Percentiles rank a stretch among this genome's conserved stretches.
phyloP scores from a whole-genome alignment of 805 yeast species.

The Zygotorulaspora danielsina region DNA sequence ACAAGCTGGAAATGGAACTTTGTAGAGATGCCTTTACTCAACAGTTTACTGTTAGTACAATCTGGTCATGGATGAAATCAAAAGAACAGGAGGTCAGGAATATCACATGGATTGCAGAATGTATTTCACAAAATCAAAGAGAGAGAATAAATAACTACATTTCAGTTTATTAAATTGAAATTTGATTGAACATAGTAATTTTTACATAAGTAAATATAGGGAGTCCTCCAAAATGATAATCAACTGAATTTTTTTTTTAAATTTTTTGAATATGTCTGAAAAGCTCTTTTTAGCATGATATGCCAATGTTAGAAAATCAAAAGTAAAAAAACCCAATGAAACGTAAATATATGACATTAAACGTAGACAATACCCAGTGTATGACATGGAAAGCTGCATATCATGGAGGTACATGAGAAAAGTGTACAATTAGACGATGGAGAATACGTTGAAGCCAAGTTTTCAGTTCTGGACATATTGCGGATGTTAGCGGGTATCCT shows the following conservation, averaged over 20 bases:
- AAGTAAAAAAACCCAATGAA: too few relatives aligned
- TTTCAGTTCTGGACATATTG: constrained; percentile 16
- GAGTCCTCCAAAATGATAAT: background rate
- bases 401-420: too few relatives aligned
- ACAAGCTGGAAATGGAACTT: constrained; percentile 84
- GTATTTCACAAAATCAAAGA: constrained; percentile 97
- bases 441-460: constrained; percentile 12
- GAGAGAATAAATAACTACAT: constrained; percentile 89
- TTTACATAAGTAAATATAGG: background rate
- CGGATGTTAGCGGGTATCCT: constrained; percentile 19
- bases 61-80: constrained; percentile 96
- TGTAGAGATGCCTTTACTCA: constrained; percentile 94
- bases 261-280: background rate
- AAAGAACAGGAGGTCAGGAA: constrained; percentile 96
- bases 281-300: too few relatives aligned
- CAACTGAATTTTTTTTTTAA: background rate
- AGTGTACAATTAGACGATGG: too few relatives aligned
- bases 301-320: too few relatives aligned
- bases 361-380: too few relatives aligned
- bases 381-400: too few relatives aligned
- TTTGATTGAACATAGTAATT: too few relatives aligned
- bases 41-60: constrained; percentile 83
- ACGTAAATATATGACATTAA: too few relatives aligned
- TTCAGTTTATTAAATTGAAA: constrained; percentile 60
- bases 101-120: constrained; percentile 99